Evolutionary conservation across 1,284 basidiomycete genomes (phyloP), one percentile per base, ranked within the genome.

Genomic region (Hymenochaete sp.): DNA sequence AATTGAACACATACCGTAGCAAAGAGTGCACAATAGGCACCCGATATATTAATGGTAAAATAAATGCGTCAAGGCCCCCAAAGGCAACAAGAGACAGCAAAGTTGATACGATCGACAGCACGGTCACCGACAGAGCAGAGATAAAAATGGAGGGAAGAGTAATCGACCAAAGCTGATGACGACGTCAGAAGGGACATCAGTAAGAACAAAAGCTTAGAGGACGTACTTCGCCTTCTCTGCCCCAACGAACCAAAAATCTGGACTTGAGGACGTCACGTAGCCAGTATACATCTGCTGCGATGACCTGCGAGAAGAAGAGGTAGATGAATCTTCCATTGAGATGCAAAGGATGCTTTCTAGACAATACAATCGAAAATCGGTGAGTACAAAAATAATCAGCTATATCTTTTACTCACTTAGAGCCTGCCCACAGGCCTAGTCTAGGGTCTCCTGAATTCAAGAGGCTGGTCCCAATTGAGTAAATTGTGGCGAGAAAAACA

Each of bases 331-430:
- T 72, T 0, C 79, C 79, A 46, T 82, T 82, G 32, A 85, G 64
- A 57, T 82, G 79, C 53, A 75, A 73, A 1, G 80, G 79, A 52
- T 84, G 78, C 58, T 79, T 82, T 56, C 82, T 84, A 51, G 3
- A 18, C 9, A 14, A 28, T 25, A 14, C 26, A 11, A 28, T 16
- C 24, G 28, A 27, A 27, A 18, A 28, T 24, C 26, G 28, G 21
- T 27, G 7, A 9, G 21, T 21, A 19, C 26, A 8, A 10, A 9
- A 28, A 44, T 24, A 35, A 10, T 14, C 42, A 29, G 21, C 26
- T 9, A 11, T 24, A 44, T 10, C 9, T 22, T 8, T 29, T 32
- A 61, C 68, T 36, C 48, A 81, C 81, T 66, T 78, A 38, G 82
- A 83, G 49, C 75, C 79, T 11, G 80, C 73, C 50, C 83, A 82